A percentile compares a stretch with the other conserved stretches of the same genome.
phyloP scores from a whole-genome alignment of 352 stramenopile genomes.

The Phytophthora citrophthora region DNA sequence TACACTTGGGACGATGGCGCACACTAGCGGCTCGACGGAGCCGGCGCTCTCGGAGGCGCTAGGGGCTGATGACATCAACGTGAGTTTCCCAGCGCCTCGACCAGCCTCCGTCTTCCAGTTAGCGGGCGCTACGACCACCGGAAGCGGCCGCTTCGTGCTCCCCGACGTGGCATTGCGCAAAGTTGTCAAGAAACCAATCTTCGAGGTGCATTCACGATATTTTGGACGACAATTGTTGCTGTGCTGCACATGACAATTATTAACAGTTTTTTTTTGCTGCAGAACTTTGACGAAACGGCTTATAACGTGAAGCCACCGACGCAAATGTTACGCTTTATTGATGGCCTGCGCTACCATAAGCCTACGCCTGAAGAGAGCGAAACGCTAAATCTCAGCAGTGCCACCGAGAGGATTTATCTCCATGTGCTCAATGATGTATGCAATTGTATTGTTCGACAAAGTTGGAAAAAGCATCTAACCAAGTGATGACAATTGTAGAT shows the following conservation, averaged over 20 bases:
- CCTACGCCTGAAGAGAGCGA: conserved; percentile 74
- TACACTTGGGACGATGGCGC: conserved; percentile 31
- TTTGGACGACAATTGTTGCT: conserved; percentile 2
- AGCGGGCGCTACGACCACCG: conserved; percentile 29
- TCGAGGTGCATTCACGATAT: conserved; percentile 49
- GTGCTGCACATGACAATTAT: conserved; percentile 7
- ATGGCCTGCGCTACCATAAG: conserved; percentile 86
- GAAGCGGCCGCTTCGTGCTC: conserved; percentile 45
- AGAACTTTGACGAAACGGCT: conserved; percentile 81
- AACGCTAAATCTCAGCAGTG: conserved; percentile 75
- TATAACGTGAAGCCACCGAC: conserved; percentile 75
- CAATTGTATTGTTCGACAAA: not conserved
- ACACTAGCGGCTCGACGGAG: conserved; percentile 25
- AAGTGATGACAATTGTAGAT: conserved; percentile 47
- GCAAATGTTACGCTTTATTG: conserved; percentile 85
- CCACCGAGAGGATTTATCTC: conserved; percentile 74
- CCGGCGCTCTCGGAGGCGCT: conserved; percentile 18
- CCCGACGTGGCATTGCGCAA: conserved; percentile 71
- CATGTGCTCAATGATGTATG: conserved; percentile 81
- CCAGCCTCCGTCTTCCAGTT: conserved; percentile 53
- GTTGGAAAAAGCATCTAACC: not conserved
- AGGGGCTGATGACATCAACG: conserved; percentile 40
- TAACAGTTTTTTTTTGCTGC: conserved; percentile 2
- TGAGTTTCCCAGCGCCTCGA: conserved; percentile 27
- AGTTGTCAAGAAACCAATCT: conserved; percentile 72